phyloP scores from a whole-genome alignment of 2,329 filamentous ascomycete species.

The Trichoderma sp. region DNA sequence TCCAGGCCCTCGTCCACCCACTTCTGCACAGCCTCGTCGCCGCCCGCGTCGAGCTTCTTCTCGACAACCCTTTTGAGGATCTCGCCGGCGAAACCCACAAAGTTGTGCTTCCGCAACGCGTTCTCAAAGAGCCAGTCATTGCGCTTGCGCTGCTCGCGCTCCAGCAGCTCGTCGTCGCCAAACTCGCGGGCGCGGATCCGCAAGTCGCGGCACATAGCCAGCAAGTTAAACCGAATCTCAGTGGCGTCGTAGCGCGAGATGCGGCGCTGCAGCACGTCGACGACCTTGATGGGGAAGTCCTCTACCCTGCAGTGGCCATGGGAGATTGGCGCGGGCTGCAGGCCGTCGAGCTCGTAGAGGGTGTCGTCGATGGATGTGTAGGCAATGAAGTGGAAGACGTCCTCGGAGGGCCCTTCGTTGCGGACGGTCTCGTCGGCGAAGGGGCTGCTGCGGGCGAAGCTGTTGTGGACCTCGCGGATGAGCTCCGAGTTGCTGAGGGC shows the following conservation, averaged over 20 bases:
- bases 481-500: constrained; percentile 61
- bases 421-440: constrained; percentile 85
- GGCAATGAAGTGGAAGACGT: constrained; percentile 96
- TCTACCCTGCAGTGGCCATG: constrained; percentile 72
- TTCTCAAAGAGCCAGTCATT: constrained; percentile 94
- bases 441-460: constrained; percentile 81
- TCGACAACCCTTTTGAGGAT: constrained; percentile 81
- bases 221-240: constrained; percentile 93
- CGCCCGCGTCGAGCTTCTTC: constrained; percentile 65
- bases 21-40: constrained; percentile 61
- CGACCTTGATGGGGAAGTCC: constrained; percentile 75
- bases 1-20: constrained; percentile 70
- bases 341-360: constrained; percentile 91
- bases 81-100: constrained; percentile 92
- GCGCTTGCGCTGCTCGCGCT: constrained; percentile 78
- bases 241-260: constrained; percentile 79
- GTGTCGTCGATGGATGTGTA: constrained; percentile 78
- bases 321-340: constrained; percentile 87
- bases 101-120: constrained; percentile 85
- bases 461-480: constrained; percentile 81
- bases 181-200: constrained; percentile 73
- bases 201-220: constrained; percentile 86
- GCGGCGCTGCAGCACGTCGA: constrained; percentile 79
- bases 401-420: constrained; percentile 63
- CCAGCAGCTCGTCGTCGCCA: constrained; percentile 75